Base-by-base conservation (phyloP, 2,329 filamentous ascomycete genomes). In the Neophaeococcomyces aloes region DNA sequence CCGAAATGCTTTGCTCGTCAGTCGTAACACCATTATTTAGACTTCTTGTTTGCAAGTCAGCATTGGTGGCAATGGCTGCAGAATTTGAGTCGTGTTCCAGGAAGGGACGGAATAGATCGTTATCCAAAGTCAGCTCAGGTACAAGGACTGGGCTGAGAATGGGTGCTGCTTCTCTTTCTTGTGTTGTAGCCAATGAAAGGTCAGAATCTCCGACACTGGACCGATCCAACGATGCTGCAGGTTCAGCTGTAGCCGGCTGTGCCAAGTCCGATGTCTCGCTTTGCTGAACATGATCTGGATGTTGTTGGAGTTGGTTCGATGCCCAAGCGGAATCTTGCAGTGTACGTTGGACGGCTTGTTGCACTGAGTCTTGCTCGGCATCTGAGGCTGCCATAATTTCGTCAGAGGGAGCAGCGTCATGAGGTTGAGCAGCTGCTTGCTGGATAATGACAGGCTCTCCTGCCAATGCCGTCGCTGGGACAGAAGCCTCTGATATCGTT, bases 341-440 rank as follows among this genome's bases (percentile, higher is more conserved):
- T 33, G 47, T 48, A 21, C 40, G 42, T 10, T 36, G 33, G 8
- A 54, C 47, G 6, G 52, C 49, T 25, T 42, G 48, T 14, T 46
- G 48, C 11, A 54, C 40, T 15, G 52, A 54, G 15, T 44, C 48
- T 44, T 54, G 52, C 31, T 54, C 50, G 10, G 31, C 38, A 39
- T 54, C 52, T 3, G 49, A 35, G 37, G 39, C 44, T 33, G 52
- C 44, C 6, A 38, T 7, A n/a, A 37, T 29, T 18, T 44, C 46
- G 37, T 38, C 49, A 17, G 14, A 14, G 7, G 13, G 14, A 13
- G 27, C 32, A 19, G 10, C 14, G 29, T 21, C 39, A 21, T 7
- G 29, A 33, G 23, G 5, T 10, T 27, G 23, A 10, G 5, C 10
- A 10, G 11, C 17, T 25, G 3, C 21, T 14, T 33, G 29, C 3